Conservation (phyloP, 2,329 filamentous ascomycete species). For the Sclerotinia subarctica region DNA sequence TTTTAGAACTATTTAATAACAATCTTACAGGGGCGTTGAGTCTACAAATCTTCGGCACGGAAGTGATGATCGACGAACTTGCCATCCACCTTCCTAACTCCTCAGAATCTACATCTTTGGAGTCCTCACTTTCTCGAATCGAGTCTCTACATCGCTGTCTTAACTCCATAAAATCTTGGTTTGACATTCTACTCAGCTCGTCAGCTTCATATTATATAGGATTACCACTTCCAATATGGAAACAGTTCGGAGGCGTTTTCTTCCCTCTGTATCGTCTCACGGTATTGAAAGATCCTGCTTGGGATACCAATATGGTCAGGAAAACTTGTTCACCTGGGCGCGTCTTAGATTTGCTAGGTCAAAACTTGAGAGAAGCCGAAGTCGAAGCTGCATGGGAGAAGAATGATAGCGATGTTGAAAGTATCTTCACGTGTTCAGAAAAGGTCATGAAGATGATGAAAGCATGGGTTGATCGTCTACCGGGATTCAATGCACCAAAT, state of each 20-base stretch:
- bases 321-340: background rate
- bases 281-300: conserved; percentile 1
- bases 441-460: conserved; percentile 11
- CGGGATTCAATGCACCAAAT: conserved; percentile 10
- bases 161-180: conserved; percentile 11
- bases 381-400: conserved; percentile 3
- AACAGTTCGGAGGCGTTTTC: conserved; percentile 8
- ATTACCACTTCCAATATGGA: conserved; percentile 7
- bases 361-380: background rate
- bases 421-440: conserved; percentile 10
- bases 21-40: background rate
- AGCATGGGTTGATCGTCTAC: conserved; percentile 5
- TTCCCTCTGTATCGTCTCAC: conserved; percentile 8
- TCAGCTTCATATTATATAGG: conserved; percentile 2
- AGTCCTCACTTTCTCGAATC: conserved; percentile 3
- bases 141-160: conserved; percentile 1
- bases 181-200: background rate
- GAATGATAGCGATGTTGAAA: background rate
- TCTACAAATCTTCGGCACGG: conserved; percentile 5
- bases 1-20: background rate
- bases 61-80: conserved; percentile 11
- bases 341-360: conserved; percentile 1
- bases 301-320: conserved; percentile 11
- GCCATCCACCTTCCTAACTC: conserved; percentile 10
- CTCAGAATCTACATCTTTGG: background rate